Evolutionary conservation across 2,329 filamentous ascomycete species (phyloP).

Genomic region (Aspergillus amoenus): DNA sequence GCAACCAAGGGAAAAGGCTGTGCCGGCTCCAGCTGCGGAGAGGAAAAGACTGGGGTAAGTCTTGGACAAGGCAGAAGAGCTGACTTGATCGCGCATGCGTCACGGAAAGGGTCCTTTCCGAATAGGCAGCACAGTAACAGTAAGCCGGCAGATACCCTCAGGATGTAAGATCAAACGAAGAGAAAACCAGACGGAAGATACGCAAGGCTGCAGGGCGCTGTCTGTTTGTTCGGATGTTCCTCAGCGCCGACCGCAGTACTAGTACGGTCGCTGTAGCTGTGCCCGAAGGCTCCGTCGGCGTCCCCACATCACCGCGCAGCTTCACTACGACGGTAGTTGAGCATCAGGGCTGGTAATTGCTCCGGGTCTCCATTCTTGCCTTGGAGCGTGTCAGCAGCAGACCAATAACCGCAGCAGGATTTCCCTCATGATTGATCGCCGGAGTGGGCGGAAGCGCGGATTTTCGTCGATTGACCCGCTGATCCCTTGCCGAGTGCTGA

Average conservation of each 20-base stretch:
- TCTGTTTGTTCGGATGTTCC: slow-evolving; percentile 16
- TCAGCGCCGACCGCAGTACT: slow-evolving; percentile 20
- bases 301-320: slow-evolving; percentile 1
- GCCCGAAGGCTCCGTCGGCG: slow-evolving; percentile 4
- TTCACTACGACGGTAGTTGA: background rate
- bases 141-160: background rate
- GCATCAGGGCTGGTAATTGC: background rate
- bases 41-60: slow-evolving; percentile 6
- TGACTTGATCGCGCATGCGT: background rate
- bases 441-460: slow-evolving; percentile 1
- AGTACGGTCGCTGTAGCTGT: slow-evolving; percentile 10
- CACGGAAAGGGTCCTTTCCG: background rate
- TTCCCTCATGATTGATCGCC: background rate
- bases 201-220: slow-evolving; percentile 1
- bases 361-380: background rate
- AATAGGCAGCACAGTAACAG: slow-evolving; percentile 6
- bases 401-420: background rate
- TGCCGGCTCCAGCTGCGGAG: slow-evolving; percentile 2
- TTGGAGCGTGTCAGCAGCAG: background rate
- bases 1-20: slow-evolving; percentile 3
- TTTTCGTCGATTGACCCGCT: slow-evolving; percentile 9
- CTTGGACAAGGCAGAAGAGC: background rate
- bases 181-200: slow-evolving; percentile 1
- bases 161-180: background rate
- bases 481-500: slow-evolving; percentile 11